Conservation (phyloP, 495 filamentous ascomycete genomes). For the Tuber borchii region DNA sequence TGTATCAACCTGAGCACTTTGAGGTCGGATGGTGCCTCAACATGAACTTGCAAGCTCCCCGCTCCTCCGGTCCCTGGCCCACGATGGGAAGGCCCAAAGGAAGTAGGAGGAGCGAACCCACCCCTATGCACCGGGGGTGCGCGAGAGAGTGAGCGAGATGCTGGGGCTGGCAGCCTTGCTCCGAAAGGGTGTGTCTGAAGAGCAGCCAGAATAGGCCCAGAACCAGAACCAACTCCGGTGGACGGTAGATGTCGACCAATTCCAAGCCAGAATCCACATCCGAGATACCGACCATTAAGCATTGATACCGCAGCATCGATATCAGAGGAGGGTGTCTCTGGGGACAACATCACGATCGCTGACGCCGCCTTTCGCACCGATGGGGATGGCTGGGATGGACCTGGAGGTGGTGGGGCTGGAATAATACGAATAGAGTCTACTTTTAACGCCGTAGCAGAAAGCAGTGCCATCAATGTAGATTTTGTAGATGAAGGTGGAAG, state of each 20-base stretch:
- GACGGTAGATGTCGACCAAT: conserved; percentile 81
- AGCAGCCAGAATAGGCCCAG: conserved; percentile 16
- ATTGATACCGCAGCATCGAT: conserved; percentile 73
- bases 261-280: conserved; percentile 75
- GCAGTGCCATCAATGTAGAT: conserved; percentile 35
- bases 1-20: conserved; percentile 79
- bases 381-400: conserved; percentile 39
- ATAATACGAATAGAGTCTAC: conserved; percentile 75
- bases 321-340: conserved; percentile 75
- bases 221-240: conserved; percentile 55
- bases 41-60: conserved; percentile 57
- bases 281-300: conserved; percentile 80
- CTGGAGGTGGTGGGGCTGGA: conserved; percentile 51
- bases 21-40: conserved; percentile 69
- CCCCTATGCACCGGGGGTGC: conserved; percentile 55
- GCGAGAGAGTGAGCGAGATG: conserved; percentile 43
- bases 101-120: conserved; percentile 70
- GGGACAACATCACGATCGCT: conserved; percentile 77
- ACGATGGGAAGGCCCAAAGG: conserved; percentile 30
- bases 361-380: conserved; percentile 70
- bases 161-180: conserved; percentile 58
- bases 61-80: conserved; percentile 41
- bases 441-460: conserved; percentile 56
- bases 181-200: conserved; percentile 67
- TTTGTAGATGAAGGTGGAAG: conserved; percentile 49